Evolutionary conservation across 768 basidiomycete species (phyloP).

Genomic region (Daedalea quercina): DNA sequence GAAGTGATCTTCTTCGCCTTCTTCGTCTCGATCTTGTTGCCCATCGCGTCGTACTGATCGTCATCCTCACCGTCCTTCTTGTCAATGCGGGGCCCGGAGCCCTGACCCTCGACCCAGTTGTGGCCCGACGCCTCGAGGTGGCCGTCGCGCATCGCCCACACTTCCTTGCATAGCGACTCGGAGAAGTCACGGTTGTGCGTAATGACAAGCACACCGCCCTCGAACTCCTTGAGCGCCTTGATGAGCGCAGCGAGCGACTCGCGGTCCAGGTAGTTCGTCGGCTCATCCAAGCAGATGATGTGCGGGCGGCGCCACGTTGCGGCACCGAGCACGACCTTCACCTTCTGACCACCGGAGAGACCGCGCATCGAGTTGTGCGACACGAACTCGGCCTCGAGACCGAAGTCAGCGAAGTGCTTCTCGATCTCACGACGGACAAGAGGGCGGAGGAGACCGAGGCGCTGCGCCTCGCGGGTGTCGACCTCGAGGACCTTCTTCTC

Average conservation of each 20-base stretch:
- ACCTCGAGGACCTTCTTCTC: conserved; percentile 99
- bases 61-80: conserved; percentile 90
- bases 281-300: conserved; percentile 95
- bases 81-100: conserved; percentile 91
- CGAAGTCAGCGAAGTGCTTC: conserved; percentile 99
- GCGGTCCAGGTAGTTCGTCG: conserved; percentile 99
- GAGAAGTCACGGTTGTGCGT: conserved; percentile 99
- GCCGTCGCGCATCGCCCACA: conserved; percentile 99
- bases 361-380: conserved; percentile 99
- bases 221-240: conserved; percentile 94
- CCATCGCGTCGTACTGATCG: conserved; percentile 92
- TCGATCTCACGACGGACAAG: conserved; percentile 98
- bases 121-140: conserved; percentile 94
- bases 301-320: conserved; percentile 99
- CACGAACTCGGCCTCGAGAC: conserved; percentile 98
- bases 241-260: conserved; percentile 99
- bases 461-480: conserved; percentile 95
- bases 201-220: conserved; percentile 97
- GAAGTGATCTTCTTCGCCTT: conserved; percentile 86
- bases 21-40: conserved; percentile 87
- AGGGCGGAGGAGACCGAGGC: conserved; percentile 89
- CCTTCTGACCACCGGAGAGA: conserved; percentile 98
- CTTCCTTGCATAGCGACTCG: conserved; percentile 95
- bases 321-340: conserved; percentile 97
- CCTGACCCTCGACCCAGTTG: conserved; percentile 99